phyloP scores from a whole-genome alignment of 2,329 filamentous ascomycete genomes.

The Diaporthe caulivora region DNA sequence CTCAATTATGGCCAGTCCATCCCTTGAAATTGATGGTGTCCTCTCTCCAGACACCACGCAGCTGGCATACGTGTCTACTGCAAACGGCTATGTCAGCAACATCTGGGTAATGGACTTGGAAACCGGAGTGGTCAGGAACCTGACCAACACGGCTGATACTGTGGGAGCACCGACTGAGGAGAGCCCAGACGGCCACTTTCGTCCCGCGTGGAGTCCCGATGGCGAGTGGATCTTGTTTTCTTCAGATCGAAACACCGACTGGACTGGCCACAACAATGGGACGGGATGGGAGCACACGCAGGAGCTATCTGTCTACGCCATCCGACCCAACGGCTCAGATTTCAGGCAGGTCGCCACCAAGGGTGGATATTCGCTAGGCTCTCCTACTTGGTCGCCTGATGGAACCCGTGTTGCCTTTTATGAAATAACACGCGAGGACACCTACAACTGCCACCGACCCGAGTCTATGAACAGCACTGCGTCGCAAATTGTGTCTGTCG shows the following conservation, averaged over 20 bases:
- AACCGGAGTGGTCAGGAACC: conserved; percentile 48
- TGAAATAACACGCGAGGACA: conserved; percentile 53
- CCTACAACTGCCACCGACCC: conserved; percentile 52
- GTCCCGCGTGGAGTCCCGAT: conserved; percentile 55
- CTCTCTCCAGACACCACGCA: conserved; percentile 54
- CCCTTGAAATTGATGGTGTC: conserved; percentile 52
- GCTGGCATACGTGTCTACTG: conserved; percentile 55
- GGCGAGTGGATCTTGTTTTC: conserved; percentile 56
- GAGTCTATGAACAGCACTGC: conserved; percentile 42
- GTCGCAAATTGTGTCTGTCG: conserved; percentile 52
- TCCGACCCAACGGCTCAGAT: conserved; percentile 52
- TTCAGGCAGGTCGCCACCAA: conserved; percentile 52
- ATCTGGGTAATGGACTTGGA: conserved; percentile 55
- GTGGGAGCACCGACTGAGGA: conserved; percentile 34
- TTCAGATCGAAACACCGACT: conserved; percentile 56
- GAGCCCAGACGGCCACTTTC: conserved; percentile 52
- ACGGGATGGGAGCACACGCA: conserved; percentile 57
- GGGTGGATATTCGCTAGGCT: conserved; percentile 51
- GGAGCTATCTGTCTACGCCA: conserved; percentile 54
- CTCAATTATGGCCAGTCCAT: conserved; percentile 48
- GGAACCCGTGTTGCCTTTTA: conserved; percentile 53
- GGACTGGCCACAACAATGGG: conserved; percentile 55
- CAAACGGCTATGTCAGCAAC: conserved; percentile 51
- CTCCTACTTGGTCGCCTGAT: conserved; percentile 54
- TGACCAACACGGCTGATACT: conserved; percentile 50